These are phyloP conservation scores for Penicillium atrosanguineum DNA, from an alignment of 495 filamentous ascomycete genomes.

Conservation along the genomic window DNA sequence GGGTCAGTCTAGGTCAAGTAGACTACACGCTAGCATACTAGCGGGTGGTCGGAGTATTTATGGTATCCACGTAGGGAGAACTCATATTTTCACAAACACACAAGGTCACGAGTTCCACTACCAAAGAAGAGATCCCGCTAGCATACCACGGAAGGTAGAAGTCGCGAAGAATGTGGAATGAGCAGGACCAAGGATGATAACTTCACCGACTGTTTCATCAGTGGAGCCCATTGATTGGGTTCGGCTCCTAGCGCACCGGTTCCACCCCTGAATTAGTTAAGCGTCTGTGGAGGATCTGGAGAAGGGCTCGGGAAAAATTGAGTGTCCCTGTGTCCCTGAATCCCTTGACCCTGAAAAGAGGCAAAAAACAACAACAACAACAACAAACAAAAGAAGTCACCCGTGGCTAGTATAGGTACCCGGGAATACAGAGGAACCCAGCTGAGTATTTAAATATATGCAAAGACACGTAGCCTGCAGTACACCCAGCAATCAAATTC, in stretches of 20 bases:
- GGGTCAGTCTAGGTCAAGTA: too few species aligned
- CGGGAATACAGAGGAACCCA: too few species aligned
- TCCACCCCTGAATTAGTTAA: conserved; percentile 10
- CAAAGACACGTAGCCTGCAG: background rate
- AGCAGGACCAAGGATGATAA: background rate
- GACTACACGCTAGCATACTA: background rate
- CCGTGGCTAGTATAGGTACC: too few species aligned
- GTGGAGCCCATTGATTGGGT: conserved; percentile 22
- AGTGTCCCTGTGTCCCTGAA: background rate
- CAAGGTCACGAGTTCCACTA: too few species aligned
- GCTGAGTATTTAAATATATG: too few species aligned
- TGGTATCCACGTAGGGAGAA: background rate
- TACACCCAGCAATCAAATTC: background rate
- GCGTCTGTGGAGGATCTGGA: conserved; percentile 14
- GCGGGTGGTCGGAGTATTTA: background rate
- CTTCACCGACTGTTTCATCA: conserved; percentile 13
- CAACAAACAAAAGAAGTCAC: too few species aligned
- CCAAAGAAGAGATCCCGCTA: background rate
- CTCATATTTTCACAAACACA: too few species aligned
- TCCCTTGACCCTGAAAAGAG: too few species aligned
- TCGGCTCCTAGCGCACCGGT: conserved; percentile 4
- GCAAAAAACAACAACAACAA: too few species aligned
- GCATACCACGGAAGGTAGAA: background rate
- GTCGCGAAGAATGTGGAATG: background rate
- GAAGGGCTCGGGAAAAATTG: background rate